phyloP scores from a whole-genome alignment of 2,329 filamentous ascomycete genomes.

The Aspergillus ochraceoroseus region DNA sequence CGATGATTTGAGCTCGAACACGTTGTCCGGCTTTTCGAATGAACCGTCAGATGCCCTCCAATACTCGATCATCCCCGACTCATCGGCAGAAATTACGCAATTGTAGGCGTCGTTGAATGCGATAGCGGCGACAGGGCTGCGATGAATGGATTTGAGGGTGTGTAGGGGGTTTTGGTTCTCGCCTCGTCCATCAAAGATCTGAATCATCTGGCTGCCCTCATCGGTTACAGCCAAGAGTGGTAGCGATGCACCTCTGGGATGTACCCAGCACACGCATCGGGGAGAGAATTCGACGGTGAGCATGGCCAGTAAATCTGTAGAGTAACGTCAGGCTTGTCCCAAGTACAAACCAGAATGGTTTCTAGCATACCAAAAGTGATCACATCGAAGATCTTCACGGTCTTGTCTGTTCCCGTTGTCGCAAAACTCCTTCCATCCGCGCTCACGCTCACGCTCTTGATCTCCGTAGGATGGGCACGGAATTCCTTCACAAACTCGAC shows the following conservation, averaged over 20 bases:
- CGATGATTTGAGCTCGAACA: conserved; percentile 88
- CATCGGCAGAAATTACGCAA: conserved; percentile 85
- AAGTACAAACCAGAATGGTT: not conserved
- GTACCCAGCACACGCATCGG: conserved; percentile 84
- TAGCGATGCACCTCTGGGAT: conserved; percentile 78
- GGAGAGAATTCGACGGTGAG: conserved; percentile 70
- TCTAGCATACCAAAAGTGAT: conserved; percentile 64
- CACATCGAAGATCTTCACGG: conserved; percentile 55
- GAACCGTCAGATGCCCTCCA: conserved; percentile 70
- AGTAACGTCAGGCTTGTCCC: conserved; percentile 16
- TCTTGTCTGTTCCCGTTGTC: conserved; percentile 62
- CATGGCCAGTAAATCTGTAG: conserved; percentile 69
- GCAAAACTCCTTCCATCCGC: conserved; percentile 90
- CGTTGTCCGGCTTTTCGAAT: conserved; percentile 86
- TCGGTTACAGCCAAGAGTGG: conserved; percentile 81
- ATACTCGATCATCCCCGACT: conserved; percentile 92
- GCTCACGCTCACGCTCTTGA: conserved; percentile 77
- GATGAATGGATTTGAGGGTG: conserved; percentile 72
- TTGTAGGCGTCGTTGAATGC: conserved; percentile 83
- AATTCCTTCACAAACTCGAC: conserved; percentile 99
- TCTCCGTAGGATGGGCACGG: conserved; percentile 79
- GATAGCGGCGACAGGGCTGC: conserved; percentile 75
- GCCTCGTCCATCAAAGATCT: conserved; percentile 84
- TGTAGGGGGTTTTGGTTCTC: conserved; percentile 73
- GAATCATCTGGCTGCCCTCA: conserved; percentile 64